A percentile compares a stretch with the other conserved stretches of the same genome.
These are phyloP conservation scores for Phoenix dactylifera DNA, from an alignment of 176 grass and related monocot species.

Conservation along the genomic window DNA sequence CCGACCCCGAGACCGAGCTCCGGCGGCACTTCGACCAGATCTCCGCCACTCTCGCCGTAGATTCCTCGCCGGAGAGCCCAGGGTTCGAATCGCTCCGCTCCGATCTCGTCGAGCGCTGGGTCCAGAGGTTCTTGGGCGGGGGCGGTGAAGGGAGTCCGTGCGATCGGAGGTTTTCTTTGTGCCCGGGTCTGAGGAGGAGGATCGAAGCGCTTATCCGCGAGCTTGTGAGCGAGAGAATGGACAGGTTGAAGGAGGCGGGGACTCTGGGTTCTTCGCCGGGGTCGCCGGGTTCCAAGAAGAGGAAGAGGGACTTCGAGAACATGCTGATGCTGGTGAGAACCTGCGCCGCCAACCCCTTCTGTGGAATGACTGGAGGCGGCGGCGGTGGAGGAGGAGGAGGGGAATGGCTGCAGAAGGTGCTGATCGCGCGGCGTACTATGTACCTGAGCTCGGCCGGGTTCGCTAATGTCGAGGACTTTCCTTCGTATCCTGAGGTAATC, in stretches of 20 bases:
- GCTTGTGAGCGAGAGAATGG: not conserved
- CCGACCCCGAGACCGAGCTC: not conserved
- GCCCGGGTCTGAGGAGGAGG: not conserved
- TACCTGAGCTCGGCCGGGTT: not conserved
- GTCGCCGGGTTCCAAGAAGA: conserved; percentile 1
- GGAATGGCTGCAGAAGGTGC: not conserved
- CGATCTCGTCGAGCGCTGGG: no score
- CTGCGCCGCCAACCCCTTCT: not conserved
- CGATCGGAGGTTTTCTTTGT: no score
- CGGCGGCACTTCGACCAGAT: not conserved
- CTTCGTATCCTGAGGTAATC: not conserved
- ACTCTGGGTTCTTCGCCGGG: no score
- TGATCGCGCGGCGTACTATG: not conserved
- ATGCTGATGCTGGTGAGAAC: not conserved
- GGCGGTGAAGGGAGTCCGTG: no score
- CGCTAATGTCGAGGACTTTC: not conserved
- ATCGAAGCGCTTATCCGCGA: not conserved
- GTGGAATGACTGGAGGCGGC: not conserved
- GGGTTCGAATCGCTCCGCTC: no score
- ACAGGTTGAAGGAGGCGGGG: no score
- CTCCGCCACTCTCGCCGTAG: not conserved
- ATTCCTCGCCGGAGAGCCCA: no score
- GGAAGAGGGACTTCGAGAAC: conserved; percentile 33
- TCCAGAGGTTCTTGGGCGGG: no score
- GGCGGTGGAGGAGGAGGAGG: not conserved